Base-by-base conservation (phyloP, 192 early-diverging fungal genomes). In the Dissophora ornata region DNA sequence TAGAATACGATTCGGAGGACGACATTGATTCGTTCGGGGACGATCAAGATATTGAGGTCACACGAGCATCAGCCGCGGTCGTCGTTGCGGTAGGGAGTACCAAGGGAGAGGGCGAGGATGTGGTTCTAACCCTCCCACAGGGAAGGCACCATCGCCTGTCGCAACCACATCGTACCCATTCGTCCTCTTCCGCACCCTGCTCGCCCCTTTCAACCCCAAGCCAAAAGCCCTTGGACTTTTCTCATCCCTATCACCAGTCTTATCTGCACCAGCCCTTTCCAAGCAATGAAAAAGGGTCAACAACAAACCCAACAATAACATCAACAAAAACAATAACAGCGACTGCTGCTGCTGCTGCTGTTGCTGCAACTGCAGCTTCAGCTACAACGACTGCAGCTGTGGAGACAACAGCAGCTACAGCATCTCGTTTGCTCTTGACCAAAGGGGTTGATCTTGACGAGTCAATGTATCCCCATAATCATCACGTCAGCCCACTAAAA, bases 221-320 rank as follows among this genome's bases (percentile, higher is more conserved):
- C 54, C 54, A 56, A 33, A n/a, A n/a, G 36, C 33, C 54, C 41
- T 44, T 58, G 22, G 56, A 58, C 22, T 6, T 58, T 33, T 36
- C 19, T 29, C 25, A 45, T 58, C 56, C 56, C 56, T 58, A 45
- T 58, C 56, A 56, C 1, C 19, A 58, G 50, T 54, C 62, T 22
- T 51, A 53, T 53, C 62, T 52, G 51, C 62, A 44, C 11, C 62
- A 64, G 28, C 41, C 62, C 41, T 53, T 41, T 21, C 28, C 36
- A 54, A 52, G 18, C 33, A 36, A 49, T 7, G 57, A 59, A 59
- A 59, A 62, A 62, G 59, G 59, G 59, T 48, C 59, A 62, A 36
- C 59, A 24, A 18, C 32, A 24, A 33, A 15, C 7, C 28, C n/a
- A 0, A 46, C 44, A 46, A 47, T 30, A 48, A 13, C 32, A 15